phyloP scores from a whole-genome alignment of 176 grass and related monocot genomes.

The Zea mays region DNA sequence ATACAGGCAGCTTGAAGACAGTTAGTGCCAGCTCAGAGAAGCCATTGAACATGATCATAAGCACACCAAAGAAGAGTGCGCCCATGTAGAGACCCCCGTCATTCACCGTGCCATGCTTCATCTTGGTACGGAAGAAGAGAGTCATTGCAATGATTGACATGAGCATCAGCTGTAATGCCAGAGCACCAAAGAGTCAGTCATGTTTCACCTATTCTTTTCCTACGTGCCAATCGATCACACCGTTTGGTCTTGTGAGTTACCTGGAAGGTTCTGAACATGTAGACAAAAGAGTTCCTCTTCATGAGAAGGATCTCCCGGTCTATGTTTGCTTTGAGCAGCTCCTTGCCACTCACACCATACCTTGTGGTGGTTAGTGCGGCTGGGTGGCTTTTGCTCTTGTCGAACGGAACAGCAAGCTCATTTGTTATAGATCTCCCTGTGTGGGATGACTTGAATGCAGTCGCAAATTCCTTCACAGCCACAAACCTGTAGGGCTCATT shows the following conservation, averaged over 20 bases:
- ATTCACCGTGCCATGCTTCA: constrained; percentile 44
- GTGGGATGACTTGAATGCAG: constrained; percentile 64
- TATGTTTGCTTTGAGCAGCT: constrained; percentile 79
- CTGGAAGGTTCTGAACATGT: constrained; percentile 76
- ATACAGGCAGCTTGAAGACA: constrained; percentile 76
- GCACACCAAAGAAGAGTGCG: constrained; percentile 67
- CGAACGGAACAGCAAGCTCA: constrained; percentile 61
- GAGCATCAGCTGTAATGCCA: constrained; percentile 55
- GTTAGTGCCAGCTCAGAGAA: constrained; percentile 70
- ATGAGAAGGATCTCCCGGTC: constrained; percentile 78
- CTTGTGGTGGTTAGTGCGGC: constrained; percentile 70
- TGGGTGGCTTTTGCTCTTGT: constrained; percentile 73
- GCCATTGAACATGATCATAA: constrained; percentile 84
- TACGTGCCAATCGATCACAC: not conserved
- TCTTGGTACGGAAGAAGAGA: constrained; percentile 78
- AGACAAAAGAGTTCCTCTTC: constrained; percentile 98
- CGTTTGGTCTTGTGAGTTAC: constrained; percentile 35
- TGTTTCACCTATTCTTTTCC: not conserved
- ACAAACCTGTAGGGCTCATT: constrained; percentile 60
- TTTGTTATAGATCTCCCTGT: constrained; percentile 45
- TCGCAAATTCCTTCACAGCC: constrained; percentile 60
- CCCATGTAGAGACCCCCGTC: constrained; percentile 62
- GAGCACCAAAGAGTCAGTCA: constrained; percentile 30
- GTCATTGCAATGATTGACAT: constrained; percentile 72
- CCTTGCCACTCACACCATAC: constrained; percentile 63